These are phyloP conservation scores for Tulasnella sp. DNA, from an alignment of 768 basidiomycete species.

Conservation along the genomic window DNA sequence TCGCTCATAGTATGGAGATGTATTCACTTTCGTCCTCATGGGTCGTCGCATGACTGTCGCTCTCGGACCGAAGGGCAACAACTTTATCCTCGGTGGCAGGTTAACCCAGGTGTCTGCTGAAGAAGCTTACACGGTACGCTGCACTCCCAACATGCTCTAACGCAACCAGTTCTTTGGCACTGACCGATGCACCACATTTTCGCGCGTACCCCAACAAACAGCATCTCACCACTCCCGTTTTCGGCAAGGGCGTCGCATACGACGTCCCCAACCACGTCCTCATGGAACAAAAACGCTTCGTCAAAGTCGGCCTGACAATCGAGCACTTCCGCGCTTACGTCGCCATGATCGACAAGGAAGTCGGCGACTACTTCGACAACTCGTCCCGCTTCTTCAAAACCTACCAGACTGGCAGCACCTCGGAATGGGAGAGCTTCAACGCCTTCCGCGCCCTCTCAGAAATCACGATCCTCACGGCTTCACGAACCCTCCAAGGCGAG, in stretches of 20 bases:
- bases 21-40: constrained; percentile 93
- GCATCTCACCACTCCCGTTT: constrained; percentile 91
- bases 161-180: constrained; percentile 28
- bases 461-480: constrained; percentile 92
- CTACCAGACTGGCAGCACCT: constrained; percentile 61
- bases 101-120: constrained; percentile 89
- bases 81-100: constrained; percentile 92
- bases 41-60: constrained; percentile 89
- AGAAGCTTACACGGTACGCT: constrained; percentile 82
- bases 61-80: constrained; percentile 86
- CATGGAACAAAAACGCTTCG: constrained; percentile 99
- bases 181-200: neutral
- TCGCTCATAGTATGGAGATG: constrained; percentile 73
- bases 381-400: constrained; percentile 51
- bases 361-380: constrained; percentile 65
- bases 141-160: neutral
- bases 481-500: constrained; percentile 86
- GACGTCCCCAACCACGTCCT: constrained; percentile 93
- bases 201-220: constrained; percentile 36
- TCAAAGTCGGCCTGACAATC: constrained; percentile 90
- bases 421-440: constrained; percentile 77
- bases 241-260: constrained; percentile 96
- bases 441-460: constrained; percentile 69
- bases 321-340: constrained; percentile 87
- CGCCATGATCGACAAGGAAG: constrained; percentile 73